phyloP scores from a whole-genome alignment of 129 eudicot genomes.

The Heracleum sosnowskyi region DNA sequence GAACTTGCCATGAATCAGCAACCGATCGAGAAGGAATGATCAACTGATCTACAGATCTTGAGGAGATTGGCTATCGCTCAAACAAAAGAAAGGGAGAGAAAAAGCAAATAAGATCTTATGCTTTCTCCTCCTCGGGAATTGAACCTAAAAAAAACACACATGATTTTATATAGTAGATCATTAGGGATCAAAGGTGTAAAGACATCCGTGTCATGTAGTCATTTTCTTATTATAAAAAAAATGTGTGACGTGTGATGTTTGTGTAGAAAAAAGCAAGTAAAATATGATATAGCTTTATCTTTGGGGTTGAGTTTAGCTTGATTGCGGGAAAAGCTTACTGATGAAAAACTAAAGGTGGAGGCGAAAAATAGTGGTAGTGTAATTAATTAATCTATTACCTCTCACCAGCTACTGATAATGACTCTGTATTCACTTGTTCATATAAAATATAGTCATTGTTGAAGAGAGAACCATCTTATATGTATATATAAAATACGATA shows the following conservation, averaged over 20 bases:
- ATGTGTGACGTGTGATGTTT: background rate
- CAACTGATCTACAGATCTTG: background rate
- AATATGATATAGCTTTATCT: background rate
- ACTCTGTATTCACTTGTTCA: background rate
- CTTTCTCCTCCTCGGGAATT: conserved; percentile 18
- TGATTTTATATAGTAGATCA: background rate
- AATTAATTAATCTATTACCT: conserved; percentile 27
- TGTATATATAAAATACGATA: too few species aligned
- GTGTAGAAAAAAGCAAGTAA: background rate
- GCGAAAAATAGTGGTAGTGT: conserved; percentile 38
- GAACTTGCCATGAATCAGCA: conserved; percentile 13
- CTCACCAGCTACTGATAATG: conserved; percentile 57
- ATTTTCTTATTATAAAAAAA: background rate
- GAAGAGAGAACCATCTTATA: too few species aligned
- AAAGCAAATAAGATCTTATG: background rate
- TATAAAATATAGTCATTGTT: too few species aligned
- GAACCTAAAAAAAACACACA: conserved; percentile 1
- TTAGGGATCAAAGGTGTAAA: background rate
- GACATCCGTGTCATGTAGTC: background rate
- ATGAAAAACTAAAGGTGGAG: background rate
- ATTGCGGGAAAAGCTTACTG: conserved; percentile 51
- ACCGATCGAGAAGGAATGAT: background rate
- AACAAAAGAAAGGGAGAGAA: background rate
- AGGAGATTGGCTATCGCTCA: background rate
- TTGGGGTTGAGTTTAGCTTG: conserved; percentile 31